Base-by-base conservation (phyloP, 1,284 basidiomycete species). In the Mycena sp. region DNA sequence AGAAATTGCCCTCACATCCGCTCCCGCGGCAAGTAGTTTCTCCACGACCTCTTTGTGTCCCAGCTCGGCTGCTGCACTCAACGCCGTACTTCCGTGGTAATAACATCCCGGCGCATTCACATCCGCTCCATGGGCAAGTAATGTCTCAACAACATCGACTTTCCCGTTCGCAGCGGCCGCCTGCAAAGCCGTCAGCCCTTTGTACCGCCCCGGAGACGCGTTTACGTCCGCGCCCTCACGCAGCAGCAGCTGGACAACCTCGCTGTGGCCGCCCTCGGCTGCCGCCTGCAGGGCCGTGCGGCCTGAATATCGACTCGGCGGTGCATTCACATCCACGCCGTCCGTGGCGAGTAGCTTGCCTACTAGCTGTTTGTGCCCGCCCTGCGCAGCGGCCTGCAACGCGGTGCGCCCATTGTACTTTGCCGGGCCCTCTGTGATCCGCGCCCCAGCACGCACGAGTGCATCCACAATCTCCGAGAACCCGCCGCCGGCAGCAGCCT, bases 21-120 rank as follows among this genome's bases (percentile, higher is more conserved):
- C 65, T 9, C 65, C 65, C 0, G 61, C 61, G 25, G 40, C 60
- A 17, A 67, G 38, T 28, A 67, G 16, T 29, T 50, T 59, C 41
- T 51, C 25, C 5, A 67, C 61, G 2, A 49, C 57, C 6, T 23
- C 58, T 6, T 17, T 17, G 26, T 55, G 37, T 9, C 65, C 65
- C 0, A 10, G 10, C 29, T 60, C 57, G 0, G 49, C 65, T 1
- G 65, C 65, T 7, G 53, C 53, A 44, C 28, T 9, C 29, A 67
- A 28, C 40, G 65, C 65, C 1, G 57, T 63, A 4, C 1, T 25
- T 3, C 65, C 65, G 11, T 53, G 21, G 53, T 67, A 58, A 49
- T 63, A 67, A 43, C 65, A 66, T 16, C 65, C 62, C 4, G 61
- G 37, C 1, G 61, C 65, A 12, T 63, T 68, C 19, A 61, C 57